Base-by-base conservation (phyloP, 169 alveolate genomes). In the Perkinsus olseni region DNA sequence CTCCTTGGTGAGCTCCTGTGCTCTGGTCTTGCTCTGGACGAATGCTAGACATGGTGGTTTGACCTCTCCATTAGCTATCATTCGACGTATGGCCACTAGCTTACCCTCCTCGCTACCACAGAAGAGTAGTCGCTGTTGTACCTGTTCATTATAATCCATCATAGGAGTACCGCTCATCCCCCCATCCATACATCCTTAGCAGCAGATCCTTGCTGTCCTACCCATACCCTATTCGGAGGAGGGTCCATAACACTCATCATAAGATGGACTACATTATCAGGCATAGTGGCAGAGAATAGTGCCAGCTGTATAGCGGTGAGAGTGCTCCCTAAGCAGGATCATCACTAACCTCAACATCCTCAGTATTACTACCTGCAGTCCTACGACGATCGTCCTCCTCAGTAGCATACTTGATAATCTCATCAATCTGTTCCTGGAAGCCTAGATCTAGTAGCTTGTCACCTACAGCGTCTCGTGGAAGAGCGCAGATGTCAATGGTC, bases 221-320 rank as follows among this genome's bases (percentile, higher is more conserved):
- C 62, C 62, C 62, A 45, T 45, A 45, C 62, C 17, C 62, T 45
- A 45, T 45, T 45, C 6, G 62, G 62, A 45, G 62, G 17, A 10
- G 62, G 62, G 17, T 45, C 62, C 62, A 45, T 45, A 45, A 45
- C 62, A 45, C 62, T 45, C 6, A 17, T 45, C 62, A 45, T 45
- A 13, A 95, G 36, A 50, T 94, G 92, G n/a, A 92, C 96, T 39
- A 96, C 95, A 91, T 93, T 96, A 39, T 97, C 97, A 48, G 96
- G 95, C 94, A 97, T 94, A 0, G 99, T 97, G 34, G 98, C 99
- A 91, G 97, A 95, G 91, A 97, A 97, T 40, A 97, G 95, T 74
- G 95, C 94, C 37, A 94, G 45, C 48, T 94, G 95, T 28, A 94
- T 94, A 45, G 62, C 24, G 6, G 62, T 17, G 17, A 45, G 62